A percentile compares a stretch with the other conserved stretches of the same genome.
Evolutionary conservation across 306 rosid species (phyloP).

Genomic region (Inga laurina): DNA sequence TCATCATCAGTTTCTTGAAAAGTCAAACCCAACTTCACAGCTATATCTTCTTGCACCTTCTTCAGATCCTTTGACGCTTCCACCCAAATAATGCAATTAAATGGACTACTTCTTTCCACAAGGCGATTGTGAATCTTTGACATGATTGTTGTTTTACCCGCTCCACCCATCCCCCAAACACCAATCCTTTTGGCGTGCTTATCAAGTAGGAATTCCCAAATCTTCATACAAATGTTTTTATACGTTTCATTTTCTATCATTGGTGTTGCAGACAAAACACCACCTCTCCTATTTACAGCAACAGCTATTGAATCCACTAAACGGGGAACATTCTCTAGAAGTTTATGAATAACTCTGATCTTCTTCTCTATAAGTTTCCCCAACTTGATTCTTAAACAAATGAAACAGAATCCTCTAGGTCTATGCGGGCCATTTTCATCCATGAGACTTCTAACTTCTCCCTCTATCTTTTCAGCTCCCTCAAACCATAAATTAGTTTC

Average conservation of each 20-base stretch:
- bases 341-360: not conserved
- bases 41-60: slow-evolving; percentile 20
- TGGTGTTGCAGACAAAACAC: not conserved
- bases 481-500: not conserved
- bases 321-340: not conserved
- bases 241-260: not conserved
- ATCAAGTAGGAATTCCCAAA: not conserved
- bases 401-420: not conserved
- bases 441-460: not conserved
- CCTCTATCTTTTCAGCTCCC: not conserved
- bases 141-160: slow-evolving; percentile 36
- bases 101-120: not conserved
- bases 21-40: slow-evolving; percentile 4
- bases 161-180: slow-evolving; percentile 31
- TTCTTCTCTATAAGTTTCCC: not conserved
- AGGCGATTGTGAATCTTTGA: slow-evolving; percentile 12
- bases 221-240: not conserved
- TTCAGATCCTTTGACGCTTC: not conserved
- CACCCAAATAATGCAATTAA: not conserved
- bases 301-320: not conserved
- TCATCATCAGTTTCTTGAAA: not conserved
- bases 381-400: not conserved
- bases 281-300: not conserved
- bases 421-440: not conserved
- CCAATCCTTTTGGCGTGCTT: not conserved